These are phyloP conservation scores for Ormosia emarginata DNA, from an alignment of 306 rosid genomes.

Conservation along the genomic window DNA sequence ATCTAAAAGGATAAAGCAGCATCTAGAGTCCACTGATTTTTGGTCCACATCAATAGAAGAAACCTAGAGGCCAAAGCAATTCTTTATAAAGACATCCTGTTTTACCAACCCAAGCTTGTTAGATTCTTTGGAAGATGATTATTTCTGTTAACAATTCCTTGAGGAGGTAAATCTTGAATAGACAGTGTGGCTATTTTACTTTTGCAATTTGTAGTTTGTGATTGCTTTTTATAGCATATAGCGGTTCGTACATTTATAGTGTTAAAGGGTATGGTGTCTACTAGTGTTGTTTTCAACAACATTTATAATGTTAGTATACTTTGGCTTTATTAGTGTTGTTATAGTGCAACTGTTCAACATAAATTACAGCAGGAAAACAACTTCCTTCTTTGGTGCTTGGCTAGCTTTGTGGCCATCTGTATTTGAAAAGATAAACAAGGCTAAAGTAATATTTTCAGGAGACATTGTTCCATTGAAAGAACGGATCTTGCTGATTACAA, in stretches of 20 bases:
- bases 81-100: background rate
- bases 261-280: conserved; percentile 61
- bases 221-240: conserved; percentile 39
- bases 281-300: conserved; percentile 64
- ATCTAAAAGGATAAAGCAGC: conserved; percentile 8
- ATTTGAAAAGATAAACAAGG: conserved; percentile 72
- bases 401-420: conserved; percentile 83
- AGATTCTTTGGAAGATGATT: too few relatives aligned
- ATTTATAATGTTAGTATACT: conserved; percentile 60
- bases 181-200: conserved; percentile 11
- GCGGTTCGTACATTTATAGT: conserved; percentile 34
- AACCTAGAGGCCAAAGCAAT: background rate
- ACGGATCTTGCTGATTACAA: conserved; percentile 61
- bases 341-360: conserved; percentile 55
- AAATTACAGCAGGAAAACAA: conserved; percentile 59
- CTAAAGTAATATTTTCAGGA: conserved; percentile 70
- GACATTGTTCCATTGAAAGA: conserved; percentile 54
- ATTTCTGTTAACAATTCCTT: too few relatives aligned
- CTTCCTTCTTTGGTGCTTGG: conserved; percentile 78
- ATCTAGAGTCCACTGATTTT: background rate
- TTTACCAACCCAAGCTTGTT: background rate
- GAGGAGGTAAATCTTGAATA: conserved; percentile 28
- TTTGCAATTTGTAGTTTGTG: background rate
- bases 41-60: background rate
- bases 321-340: conserved; percentile 55